A percentile compares a stretch with the other conserved stretches of the same genome.
Conservation (phyloP, 2,329 filamentous ascomycete genomes). For the Aureobasidium pullulans region DNA sequence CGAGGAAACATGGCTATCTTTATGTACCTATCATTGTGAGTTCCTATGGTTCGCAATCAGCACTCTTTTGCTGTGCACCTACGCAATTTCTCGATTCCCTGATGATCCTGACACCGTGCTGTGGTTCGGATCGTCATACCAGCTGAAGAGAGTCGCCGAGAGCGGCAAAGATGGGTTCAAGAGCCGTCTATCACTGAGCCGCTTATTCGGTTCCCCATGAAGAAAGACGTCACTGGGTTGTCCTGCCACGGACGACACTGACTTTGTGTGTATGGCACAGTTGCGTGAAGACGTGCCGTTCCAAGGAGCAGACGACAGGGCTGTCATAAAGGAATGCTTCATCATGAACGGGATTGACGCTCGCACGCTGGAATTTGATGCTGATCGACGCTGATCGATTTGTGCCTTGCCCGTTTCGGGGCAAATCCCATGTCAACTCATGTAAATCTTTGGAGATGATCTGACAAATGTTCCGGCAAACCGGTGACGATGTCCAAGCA, state of each 20-base stretch:
- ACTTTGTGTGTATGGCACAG: not conserved
- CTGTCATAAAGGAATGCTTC: not conserved
- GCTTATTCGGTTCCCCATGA: not conserved
- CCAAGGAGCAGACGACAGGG: not conserved
- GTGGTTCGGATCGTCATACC: slow-evolving; percentile 1
- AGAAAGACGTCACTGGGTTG: not conserved
- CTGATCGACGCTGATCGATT: not conserved
- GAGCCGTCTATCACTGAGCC: not conserved
- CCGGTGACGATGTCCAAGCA: not conserved
- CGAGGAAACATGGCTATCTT: not conserved
- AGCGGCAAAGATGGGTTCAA: not conserved
- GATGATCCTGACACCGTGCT: not conserved
- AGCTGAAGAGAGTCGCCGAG: not conserved
- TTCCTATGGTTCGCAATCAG: not conserved
- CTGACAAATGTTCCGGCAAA: not conserved
- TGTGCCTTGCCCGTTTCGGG: not conserved
- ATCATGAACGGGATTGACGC: not conserved
- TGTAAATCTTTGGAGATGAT: not conserved
- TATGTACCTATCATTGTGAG: not conserved
- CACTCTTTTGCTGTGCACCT: not conserved
- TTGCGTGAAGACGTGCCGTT: not conserved
- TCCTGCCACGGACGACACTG: not conserved
- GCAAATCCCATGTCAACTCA: not conserved
- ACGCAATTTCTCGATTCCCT: not conserved
- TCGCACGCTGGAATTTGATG: not conserved